These are phyloP conservation scores for Glycine tomentella DNA, from an alignment of 306 rosid species.

Conservation along the genomic window DNA sequence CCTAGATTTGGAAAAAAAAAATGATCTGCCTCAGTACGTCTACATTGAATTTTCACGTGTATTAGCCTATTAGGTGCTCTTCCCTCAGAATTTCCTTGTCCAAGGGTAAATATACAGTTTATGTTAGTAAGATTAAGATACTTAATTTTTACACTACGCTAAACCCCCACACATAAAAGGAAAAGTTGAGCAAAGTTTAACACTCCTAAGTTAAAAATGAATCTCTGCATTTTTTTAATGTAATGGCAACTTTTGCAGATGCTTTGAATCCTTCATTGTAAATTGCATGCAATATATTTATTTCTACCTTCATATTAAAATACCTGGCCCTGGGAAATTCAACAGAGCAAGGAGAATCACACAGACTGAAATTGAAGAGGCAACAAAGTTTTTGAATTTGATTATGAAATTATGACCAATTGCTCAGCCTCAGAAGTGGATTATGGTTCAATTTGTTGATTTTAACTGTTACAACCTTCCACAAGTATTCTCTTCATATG, in stretches of 20 bases:
- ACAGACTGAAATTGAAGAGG: slow-evolving; percentile 22
- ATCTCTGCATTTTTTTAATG: neutral
- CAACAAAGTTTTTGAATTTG: slow-evolving; percentile 14
- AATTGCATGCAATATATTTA: neutral
- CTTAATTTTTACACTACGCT: neutral
- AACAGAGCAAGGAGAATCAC: slow-evolving; percentile 26
- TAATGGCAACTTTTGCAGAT: neutral
- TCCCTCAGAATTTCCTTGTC: neutral
- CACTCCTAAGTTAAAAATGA: neutral
- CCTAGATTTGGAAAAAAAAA: neutral
- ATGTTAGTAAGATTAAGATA: neutral
- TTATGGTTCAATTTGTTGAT: slow-evolving; percentile 45
- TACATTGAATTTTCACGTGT: neutral
- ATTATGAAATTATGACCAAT: neutral
- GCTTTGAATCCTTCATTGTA: neutral
- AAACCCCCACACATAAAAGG: too few species aligned
- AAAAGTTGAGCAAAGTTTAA: too few species aligned
- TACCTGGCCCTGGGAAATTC: neutral
- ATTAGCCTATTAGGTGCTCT: neutral
- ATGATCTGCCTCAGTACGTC: neutral
- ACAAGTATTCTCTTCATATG: slow-evolving; percentile 77
- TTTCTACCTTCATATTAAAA: neutral
- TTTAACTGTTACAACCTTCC: slow-evolving; percentile 49
- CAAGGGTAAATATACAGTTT: neutral
- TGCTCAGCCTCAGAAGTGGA: slow-evolving; percentile 22